phyloP scores from a whole-genome alignment of 768 basidiomycete species.

The Gautieria morchelliformis region DNA sequence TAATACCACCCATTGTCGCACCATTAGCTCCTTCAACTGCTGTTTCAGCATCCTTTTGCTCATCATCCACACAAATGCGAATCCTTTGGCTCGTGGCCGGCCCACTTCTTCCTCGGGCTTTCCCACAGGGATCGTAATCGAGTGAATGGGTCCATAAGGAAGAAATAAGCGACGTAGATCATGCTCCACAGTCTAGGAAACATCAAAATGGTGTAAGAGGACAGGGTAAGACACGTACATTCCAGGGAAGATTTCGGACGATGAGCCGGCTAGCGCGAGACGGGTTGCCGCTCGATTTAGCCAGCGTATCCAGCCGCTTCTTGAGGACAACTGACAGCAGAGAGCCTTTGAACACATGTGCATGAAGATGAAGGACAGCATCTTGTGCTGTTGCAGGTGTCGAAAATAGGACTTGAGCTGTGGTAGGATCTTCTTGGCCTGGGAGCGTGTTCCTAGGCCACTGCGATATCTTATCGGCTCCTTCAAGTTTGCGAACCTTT shows the following conservation, averaged over 20 bases:
- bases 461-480: conserved; percentile 59
- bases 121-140: conserved; percentile 74
- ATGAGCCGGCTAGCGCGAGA: conserved; percentile 77
- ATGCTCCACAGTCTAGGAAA: no score
- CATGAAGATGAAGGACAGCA: conserved; percentile 75
- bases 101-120: no score
- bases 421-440: conserved; percentile 39
- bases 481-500: conserved; percentile 70
- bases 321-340: conserved; percentile 83
- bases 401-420: conserved; percentile 67
- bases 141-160: conserved; percentile 79
- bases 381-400: conserved; percentile 58
- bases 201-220: not conserved
- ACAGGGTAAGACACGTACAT: conserved; percentile 21
- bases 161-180: conserved; percentile 83
- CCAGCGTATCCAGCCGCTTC: conserved; percentile 66
- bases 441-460: conserved; percentile 45
- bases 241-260: conserved; percentile 79
- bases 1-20: conserved; percentile 41
- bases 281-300: conserved; percentile 44
- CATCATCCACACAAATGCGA: no score
- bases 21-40: conserved; percentile 79
- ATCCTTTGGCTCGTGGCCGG: conserved; percentile 51
- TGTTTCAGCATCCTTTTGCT: conserved; percentile 71
- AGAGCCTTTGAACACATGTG: conserved; percentile 84